Conservation (phyloP, 1,139 yeast species). For the Yamadazyma atlantica region DNA sequence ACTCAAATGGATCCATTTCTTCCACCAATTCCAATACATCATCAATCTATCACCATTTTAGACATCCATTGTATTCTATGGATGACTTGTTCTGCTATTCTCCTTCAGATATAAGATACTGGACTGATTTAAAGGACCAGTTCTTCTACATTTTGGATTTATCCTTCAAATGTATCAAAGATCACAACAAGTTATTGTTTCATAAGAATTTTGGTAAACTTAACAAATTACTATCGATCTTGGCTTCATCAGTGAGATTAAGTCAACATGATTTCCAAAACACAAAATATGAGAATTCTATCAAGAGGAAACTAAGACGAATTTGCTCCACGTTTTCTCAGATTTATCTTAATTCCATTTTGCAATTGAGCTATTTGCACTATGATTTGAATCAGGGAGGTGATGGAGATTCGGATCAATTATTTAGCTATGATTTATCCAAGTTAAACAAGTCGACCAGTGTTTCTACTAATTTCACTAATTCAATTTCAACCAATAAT, state of each 20-base stretch:
- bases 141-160: slow-evolving; percentile 47
- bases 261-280: slow-evolving; percentile 48
- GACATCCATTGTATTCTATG: slow-evolving; percentile 41
- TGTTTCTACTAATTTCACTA: slow-evolving; percentile 11
- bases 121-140: slow-evolving; percentile 53
- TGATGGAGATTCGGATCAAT: slow-evolving; percentile 23
- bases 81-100: slow-evolving; percentile 54
- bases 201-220: slow-evolving; percentile 51
- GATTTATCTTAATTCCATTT: slow-evolving; percentile 56
- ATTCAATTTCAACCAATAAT: slow-evolving; percentile 17
- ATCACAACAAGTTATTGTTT: slow-evolving; percentile 50
- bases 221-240: slow-evolving; percentile 46
- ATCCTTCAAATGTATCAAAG: slow-evolving; percentile 48
- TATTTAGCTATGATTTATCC: slow-evolving; percentile 34
- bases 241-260: slow-evolving; percentile 53
- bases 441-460: slow-evolving; percentile 31
- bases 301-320: slow-evolving; percentile 49
- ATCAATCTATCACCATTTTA: slow-evolving; percentile 41
- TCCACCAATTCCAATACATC: slow-evolving; percentile 26
- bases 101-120: slow-evolving; percentile 54
- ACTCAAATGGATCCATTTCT: slow-evolving; percentile 38
- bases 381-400: slow-evolving; percentile 15
- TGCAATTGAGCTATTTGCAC: slow-evolving; percentile 49
- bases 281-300: slow-evolving; percentile 44
- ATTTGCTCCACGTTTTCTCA: slow-evolving; percentile 57